Base-by-base conservation (phyloP, 108 stramenopile species). In the Pseudonitzschia pungens region DNA sequence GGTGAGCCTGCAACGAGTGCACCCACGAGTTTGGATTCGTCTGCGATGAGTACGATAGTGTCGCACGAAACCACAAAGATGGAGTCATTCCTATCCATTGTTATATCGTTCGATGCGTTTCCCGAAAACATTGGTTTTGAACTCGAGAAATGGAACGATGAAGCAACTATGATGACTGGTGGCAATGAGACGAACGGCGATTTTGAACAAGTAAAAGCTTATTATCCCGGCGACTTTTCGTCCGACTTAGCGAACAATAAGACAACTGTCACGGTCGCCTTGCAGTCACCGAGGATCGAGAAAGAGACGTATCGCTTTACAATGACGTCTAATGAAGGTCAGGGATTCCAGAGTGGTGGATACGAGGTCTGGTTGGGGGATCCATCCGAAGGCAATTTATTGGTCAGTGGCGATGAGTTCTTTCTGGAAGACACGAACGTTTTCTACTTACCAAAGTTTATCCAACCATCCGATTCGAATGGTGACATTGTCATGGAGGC, bases 261-360 rank as follows among this genome's bases (percentile, higher is more conserved):
- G 36, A 36, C 6, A 2, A 6, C 36, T 36, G 4, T 36, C 36
- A 36, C 36, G 36, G 6, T 36, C 2, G 4, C 36, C 36, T 6
- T 36, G 36, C 36, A 6, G 36, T 6, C 6, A 2, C 36, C 36
- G 36, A 6, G 4, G 2, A 5, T 36, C 36, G 36, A 6, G 6
- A 36, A 2, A 2, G 36, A 36, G 6, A 36, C 36, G 36, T 36
- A 36, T 36, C 36, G 36, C 6, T 36, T 36, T 6, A 36, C 36
- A 2, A 36, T 63, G 62, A 63, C 62, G 32, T 63, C 62, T 4
- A 63, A 63, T 9, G 62, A 63, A 9, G 62, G 62, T 33, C 3
- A 9, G 31, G 62, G 62, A 63, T 28, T 63, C 22, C 5, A 54
- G 36, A 36, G 36, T 36, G 53, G 53, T 7, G 53, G 24, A 24